phyloP scores from a whole-genome alignment of 768 basidiomycete species.

The Mycena sanguinolenta region DNA sequence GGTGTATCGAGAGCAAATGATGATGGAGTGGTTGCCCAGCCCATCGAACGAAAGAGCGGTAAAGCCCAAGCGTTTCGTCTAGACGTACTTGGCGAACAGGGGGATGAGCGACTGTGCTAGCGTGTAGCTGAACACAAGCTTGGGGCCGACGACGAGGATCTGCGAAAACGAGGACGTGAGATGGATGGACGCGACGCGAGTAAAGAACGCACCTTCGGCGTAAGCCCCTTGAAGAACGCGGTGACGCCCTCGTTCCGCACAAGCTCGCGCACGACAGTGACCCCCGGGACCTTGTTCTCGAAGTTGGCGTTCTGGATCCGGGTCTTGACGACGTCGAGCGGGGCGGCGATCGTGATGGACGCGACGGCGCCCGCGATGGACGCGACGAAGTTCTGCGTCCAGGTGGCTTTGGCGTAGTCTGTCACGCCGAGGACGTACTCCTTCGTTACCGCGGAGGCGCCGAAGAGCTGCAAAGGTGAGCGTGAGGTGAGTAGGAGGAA shows the following conservation, averaged over 20 bases:
- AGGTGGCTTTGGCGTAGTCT: slow-evolving; percentile 96
- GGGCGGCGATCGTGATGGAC: slow-evolving; percentile 95
- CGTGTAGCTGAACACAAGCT: slow-evolving; percentile 98
- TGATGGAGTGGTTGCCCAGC: not conserved
- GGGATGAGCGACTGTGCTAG: slow-evolving; percentile 97
- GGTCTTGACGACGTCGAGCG: slow-evolving; percentile 96
- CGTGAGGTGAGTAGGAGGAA: not conserved
- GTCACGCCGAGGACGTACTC: slow-evolving; percentile 90
- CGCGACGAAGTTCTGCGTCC: slow-evolving; percentile 97
- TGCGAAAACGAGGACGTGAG: slow-evolving; percentile 44
- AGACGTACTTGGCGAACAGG: slow-evolving; percentile 89
- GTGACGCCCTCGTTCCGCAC: slow-evolving; percentile 85
- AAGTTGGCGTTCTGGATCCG: slow-evolving; percentile 99
- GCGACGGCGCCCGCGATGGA: slow-evolving; percentile 95
- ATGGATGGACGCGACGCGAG: slow-evolving; percentile 28
- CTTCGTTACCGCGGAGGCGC: slow-evolving; percentile 94
- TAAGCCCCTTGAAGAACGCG: slow-evolving; percentile 97
- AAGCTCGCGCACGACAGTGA: slow-evolving; percentile 70
- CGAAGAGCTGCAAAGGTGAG: slow-evolving; percentile 82
- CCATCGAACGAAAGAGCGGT: not conserved
- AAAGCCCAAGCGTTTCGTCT: slow-evolving; percentile 17
- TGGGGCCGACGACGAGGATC: slow-evolving; percentile 97
- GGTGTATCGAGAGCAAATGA: not conserved
- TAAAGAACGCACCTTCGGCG: slow-evolving; percentile 81
- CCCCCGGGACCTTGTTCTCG: slow-evolving; percentile 83